Evolutionary conservation across 352 stramenopile species (phyloP), one percentile per base, ranked within the genome.

Genomic region (Globisporangium paddicum): DNA sequence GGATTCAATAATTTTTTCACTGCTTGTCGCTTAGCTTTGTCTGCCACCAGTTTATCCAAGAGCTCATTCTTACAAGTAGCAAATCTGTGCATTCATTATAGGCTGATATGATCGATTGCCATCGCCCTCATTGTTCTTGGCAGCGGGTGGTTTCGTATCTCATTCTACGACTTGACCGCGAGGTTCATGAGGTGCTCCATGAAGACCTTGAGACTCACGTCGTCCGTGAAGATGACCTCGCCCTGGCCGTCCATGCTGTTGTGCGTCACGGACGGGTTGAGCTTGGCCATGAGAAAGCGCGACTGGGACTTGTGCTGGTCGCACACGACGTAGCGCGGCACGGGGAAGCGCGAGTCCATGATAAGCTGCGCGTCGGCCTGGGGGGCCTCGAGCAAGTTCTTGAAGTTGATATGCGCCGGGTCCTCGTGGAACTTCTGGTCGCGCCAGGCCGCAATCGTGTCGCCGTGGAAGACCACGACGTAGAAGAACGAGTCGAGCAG

Each of bases 401-500:
- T 97, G 71, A 99, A 99, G 57, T 98, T 98, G 51, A 96, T 96
- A 72, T 99, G 97, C 54, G 96, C 84, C 16, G 95, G 89, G 53
- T 96, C 82, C 41, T 98, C 86, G 65, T 98, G 94, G 66, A 97
- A 98, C 66, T 94, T 95, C 64, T 98, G 87, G 71, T 99, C 96
- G 60, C 97, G 86, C 98, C 98, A 99, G 28, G 96, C 95, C 18
- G 96, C 97, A 67, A 99, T 99, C 38, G 97, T 99, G 72, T 99
- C 97, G 51, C 98, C 97, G 71, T 99, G 97, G 76, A 99, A 99
- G 7, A 99, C 96, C 44, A 99, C 97, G 25, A 99, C 97, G 68
- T 99, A 98, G 78, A 99, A 99, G 87, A 99, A 99, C 42, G 97
- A 99, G 71, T 99, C 97, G 18, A 99, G 79, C 19, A 99, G 82